Conservation (phyloP, 2,329 filamentous ascomycete genomes). For the Fonsecaea pugnacius region DNA sequence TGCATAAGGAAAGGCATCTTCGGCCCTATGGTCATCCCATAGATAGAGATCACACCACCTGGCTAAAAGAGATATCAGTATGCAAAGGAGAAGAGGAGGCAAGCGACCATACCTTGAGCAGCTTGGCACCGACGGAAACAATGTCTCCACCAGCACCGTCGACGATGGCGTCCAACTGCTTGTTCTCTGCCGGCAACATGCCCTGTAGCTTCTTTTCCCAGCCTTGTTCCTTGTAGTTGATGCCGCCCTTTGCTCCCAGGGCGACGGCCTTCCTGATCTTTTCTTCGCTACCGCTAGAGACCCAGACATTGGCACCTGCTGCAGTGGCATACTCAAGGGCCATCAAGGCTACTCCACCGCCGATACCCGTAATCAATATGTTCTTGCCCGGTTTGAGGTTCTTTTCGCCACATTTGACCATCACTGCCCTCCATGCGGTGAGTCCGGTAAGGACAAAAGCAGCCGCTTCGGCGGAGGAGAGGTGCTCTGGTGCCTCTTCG, state of each 20-base stretch:
- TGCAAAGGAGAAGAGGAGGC: background rate
- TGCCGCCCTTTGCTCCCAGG: constrained; percentile 80
- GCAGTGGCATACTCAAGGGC: constrained; percentile 78
- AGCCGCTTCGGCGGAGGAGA: constrained; percentile 75
- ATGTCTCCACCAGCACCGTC: constrained; percentile 90
- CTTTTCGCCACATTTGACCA: constrained; percentile 67
- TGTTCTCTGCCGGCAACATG: constrained; percentile 64
- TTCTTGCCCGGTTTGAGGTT: constrained; percentile 65
- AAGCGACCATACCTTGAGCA: constrained; percentile 65
- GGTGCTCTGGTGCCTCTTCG: constrained; percentile 73
- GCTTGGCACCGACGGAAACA: constrained; percentile 66
- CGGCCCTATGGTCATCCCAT: constrained; percentile 87
- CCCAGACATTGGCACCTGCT: constrained; percentile 75
- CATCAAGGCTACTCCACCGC: constrained; percentile 86
- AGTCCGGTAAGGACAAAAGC: constrained; percentile 83
- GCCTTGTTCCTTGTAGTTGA: constrained; percentile 73
- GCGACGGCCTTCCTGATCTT: constrained; percentile 74
- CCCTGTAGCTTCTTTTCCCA: constrained; percentile 78
- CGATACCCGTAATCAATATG: constrained; percentile 86
- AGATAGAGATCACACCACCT: constrained; percentile 81
- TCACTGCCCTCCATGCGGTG: constrained; percentile 84
- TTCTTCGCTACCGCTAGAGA: constrained; percentile 73
- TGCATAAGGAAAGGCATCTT: constrained; percentile 86
- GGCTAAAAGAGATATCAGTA: constrained; percentile 46
- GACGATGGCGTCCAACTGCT: constrained; percentile 78